Base-by-base conservation (phyloP, 768 basidiomycete species). In the Sporobolomyces phaffii region DNA sequence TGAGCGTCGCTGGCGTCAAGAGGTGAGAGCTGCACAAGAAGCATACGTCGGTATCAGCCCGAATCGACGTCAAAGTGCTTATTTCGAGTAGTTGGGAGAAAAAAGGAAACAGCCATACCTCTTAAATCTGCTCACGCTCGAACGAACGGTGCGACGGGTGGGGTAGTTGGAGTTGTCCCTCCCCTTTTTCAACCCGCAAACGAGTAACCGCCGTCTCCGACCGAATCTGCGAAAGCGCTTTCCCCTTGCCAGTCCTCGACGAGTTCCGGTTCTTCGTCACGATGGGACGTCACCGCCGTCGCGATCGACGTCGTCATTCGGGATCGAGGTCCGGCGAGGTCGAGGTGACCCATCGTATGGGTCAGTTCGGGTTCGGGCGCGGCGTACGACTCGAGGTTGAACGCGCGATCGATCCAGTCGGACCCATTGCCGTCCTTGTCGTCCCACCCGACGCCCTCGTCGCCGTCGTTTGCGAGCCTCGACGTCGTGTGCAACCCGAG, bases 331-430 rank as follows among this genome's bases (percentile, higher is more conserved):
- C n/a, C n/a, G n/a, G n/a, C n/a, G n/a, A n/a, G n/a, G n/a, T n/a
- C n/a, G n/a, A n/a, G n/a, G n/a, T n/a, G n/a, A n/a, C n/a, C n/a
- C n/a, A n/a, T n/a, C n/a, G n/a, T n/a, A n/a, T n/a, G n/a, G n/a
- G n/a, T n/a, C n/a, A n/a, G n/a, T n/a, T n/a, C n/a, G n/a, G n/a
- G n/a, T n/a, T n/a, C n/a, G n/a, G n/a, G n/a, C n/a, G n/a, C n/a
- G n/a, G n/a, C n/a, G n/a, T 58, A 58, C 41, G 43, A 31, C 43
- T 58, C 56, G 26, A 58, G 43, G 31, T 58, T 58, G 56, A 58
- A 58, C 15, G 56, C 56, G 22, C 56, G 43, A 20, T 58, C 56
- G 56, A 58, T 45, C 56, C 56, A 58, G 15, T 34, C 56, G 11
- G 56, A 9, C n/a, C 56, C 56, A n/a, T 58, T 58, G 28, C 40